phyloP scores from a whole-genome alignment of 2,329 filamentous ascomycete species.

The Gnomoniopsis sp. region DNA sequence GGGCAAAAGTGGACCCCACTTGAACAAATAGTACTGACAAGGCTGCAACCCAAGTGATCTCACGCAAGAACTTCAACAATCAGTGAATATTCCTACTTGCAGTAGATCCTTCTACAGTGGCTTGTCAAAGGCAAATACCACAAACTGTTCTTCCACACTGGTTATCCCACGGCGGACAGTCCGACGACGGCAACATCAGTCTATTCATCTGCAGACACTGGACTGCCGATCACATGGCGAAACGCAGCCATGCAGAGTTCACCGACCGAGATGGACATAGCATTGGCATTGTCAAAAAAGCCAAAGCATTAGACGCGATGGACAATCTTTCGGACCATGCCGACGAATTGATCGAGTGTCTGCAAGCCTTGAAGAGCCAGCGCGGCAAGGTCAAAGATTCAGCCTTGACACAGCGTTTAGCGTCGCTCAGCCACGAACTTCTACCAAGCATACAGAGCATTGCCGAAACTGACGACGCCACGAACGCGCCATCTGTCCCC shows the following conservation, averaged over 20 bases:
- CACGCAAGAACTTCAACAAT: too few species aligned
- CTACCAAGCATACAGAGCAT: conserved; percentile 12
- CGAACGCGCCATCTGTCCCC: background rate
- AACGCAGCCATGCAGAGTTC: conserved; percentile 29
- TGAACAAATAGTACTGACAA: too few species aligned
- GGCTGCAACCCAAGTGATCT: too few species aligned
- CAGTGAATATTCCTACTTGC: too few species aligned
- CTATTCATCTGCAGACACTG: background rate
- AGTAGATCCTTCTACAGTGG: too few species aligned
- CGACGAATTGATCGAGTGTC: conserved; percentile 36
- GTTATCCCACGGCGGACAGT: conserved; percentile 5
- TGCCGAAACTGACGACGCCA: background rate
- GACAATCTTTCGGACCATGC: conserved; percentile 30
- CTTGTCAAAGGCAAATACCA: too few species aligned
- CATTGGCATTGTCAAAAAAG: conserved; percentile 20
- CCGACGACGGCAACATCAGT: too few species aligned
- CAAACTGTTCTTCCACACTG: too few species aligned
- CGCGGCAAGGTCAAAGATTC: conserved; percentile 1
- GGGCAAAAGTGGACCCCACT: too few species aligned
- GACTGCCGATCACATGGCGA: conserved; percentile 30
- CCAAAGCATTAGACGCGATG: conserved; percentile 23
- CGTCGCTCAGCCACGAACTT: conserved; percentile 17
- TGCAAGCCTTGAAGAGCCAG: conserved; percentile 28
- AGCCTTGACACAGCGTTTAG: conserved; percentile 22
- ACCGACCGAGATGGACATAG: background rate